Conservation (phyloP, 2,329 filamentous ascomycete genomes). For the Ascochyta pisi region DNA sequence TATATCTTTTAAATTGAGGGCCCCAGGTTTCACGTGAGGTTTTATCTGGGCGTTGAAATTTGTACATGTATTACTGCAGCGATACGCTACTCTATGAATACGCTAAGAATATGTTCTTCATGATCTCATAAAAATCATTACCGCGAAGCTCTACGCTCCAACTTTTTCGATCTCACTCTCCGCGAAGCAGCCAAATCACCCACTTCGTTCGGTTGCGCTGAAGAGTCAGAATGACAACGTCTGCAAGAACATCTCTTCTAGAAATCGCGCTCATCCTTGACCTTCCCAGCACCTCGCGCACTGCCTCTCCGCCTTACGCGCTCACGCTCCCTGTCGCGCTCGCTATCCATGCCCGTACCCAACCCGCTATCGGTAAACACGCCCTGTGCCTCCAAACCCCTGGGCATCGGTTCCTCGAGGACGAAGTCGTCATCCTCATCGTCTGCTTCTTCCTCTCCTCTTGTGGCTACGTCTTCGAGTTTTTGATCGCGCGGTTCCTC, state of each 20-base stretch:
- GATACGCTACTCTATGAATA: not conserved
- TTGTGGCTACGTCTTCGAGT: constrained; percentile 31
- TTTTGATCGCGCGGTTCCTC: constrained; percentile 21
- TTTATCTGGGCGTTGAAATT: not conserved
- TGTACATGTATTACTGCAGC: constrained; percentile 5
- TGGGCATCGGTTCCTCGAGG: constrained; percentile 40
- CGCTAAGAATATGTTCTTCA: not conserved
- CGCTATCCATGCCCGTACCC: constrained; percentile 56
- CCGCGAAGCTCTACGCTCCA: not conserved
- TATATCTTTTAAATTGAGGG: too few species aligned
- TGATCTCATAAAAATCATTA: not conserved
- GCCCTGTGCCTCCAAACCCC: constrained; percentile 12
- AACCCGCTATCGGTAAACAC: constrained; percentile 53
- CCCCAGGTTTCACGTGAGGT: not conserved
- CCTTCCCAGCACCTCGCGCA: not conserved
- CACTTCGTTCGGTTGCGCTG: not conserved
- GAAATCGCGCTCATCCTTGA: not conserved
- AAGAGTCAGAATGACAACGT: not conserved
- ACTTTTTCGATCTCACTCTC: not conserved
- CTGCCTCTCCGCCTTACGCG: constrained; percentile 20
- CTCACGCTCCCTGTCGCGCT: constrained; percentile 28
- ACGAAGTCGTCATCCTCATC: constrained; percentile 55
- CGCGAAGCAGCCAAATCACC: not conserved
- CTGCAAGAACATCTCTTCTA: not conserved
- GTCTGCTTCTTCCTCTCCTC: constrained; percentile 52